These are phyloP conservation scores for Arachnomyces sp. DNA, from an alignment of 2,329 filamentous ascomycete genomes.

Conservation along the genomic window DNA sequence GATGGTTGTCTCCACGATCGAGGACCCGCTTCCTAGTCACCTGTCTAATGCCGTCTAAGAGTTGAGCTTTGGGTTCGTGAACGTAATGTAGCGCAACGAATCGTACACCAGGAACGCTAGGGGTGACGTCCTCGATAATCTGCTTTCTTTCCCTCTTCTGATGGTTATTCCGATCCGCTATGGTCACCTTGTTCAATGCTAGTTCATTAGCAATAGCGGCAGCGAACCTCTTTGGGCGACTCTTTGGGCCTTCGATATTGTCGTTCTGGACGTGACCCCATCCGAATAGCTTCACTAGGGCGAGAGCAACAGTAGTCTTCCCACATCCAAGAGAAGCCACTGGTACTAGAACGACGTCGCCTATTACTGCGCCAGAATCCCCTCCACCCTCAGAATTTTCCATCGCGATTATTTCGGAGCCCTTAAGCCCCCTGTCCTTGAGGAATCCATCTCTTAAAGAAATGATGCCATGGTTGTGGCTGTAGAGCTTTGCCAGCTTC, in stretches of 20 bases:
- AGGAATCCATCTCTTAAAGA: constrained; percentile 82
- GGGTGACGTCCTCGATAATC: constrained; percentile 68
- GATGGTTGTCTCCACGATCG: constrained; percentile 86
- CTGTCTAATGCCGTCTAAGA: constrained; percentile 64
- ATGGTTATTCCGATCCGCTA: constrained; percentile 93
- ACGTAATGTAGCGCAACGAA: constrained; percentile 85
- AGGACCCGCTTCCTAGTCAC: constrained; percentile 74
- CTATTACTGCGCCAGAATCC: constrained; percentile 42
- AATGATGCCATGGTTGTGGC: constrained; percentile 91
- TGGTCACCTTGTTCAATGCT: constrained; percentile 60
- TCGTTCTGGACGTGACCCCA: constrained; percentile 97
- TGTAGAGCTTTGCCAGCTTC: constrained; percentile 62
- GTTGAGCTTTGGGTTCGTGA: constrained; percentile 55
- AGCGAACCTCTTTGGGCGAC: constrained; percentile 71
- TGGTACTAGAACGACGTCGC: constrained; percentile 75
- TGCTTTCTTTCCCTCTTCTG: constrained; percentile 81
- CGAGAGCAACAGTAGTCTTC: constrained; percentile 86
- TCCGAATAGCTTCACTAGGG: constrained; percentile 70
- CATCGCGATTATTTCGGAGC: constrained; percentile 78
- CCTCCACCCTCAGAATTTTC: constrained; percentile 44
- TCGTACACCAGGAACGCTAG: constrained; percentile 54
- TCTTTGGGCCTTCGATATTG: constrained; percentile 72
- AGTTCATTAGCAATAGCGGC: constrained; percentile 61
- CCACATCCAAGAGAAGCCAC: constrained; percentile 93
- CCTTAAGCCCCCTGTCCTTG: constrained; percentile 72